Percentiles rank a stretch among this genome's conserved stretches.
Evolutionary conservation across 2,329 filamentous ascomycete species (phyloP).

Genomic region (Alternaria consortialis): DNA sequence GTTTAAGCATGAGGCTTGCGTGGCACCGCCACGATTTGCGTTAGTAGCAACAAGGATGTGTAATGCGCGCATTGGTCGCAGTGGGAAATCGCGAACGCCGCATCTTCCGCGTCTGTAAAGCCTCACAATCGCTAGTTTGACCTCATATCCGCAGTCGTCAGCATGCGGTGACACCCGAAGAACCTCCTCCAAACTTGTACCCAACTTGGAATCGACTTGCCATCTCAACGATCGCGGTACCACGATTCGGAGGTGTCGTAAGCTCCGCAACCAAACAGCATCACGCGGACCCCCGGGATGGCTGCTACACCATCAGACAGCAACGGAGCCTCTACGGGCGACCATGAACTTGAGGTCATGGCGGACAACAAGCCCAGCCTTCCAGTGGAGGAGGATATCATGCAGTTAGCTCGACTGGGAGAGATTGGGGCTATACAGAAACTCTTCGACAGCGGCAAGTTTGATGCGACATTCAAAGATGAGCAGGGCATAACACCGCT

Average conservation of each 20-base stretch:
- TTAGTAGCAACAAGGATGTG: slow-evolving; percentile 19
- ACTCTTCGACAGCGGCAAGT: slow-evolving; percentile 84
- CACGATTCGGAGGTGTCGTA: slow-evolving; percentile 11
- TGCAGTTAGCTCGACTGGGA: slow-evolving; percentile 91
- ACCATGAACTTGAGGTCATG: slow-evolving; percentile 52
- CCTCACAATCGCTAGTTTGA: slow-evolving; percentile 3
- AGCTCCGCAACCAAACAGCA: slow-evolving; percentile 8
- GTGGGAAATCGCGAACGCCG: slow-evolving; percentile 27
- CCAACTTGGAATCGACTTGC: not conserved
- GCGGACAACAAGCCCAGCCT: slow-evolving; percentile 48
- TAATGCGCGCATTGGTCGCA: slow-evolving; percentile 31
- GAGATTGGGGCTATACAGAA: slow-evolving; percentile 88
- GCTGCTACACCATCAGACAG: slow-evolving; percentile 33
- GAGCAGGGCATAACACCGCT: slow-evolving; percentile 94
- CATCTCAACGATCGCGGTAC: not conserved
- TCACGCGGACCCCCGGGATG: slow-evolving; percentile 39
- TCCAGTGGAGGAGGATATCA: slow-evolving; percentile 79
- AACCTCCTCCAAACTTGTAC: not conserved
- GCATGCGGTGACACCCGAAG: slow-evolving; percentile 23
- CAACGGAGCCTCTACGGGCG: slow-evolving; percentile 36
- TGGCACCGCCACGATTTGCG: slow-evolving; percentile 23
- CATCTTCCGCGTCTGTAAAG: slow-evolving; percentile 27
- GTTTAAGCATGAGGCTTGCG: slow-evolving; percentile 18
- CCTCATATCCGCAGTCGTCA: slow-evolving; percentile 5
- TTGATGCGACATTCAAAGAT: slow-evolving; percentile 83